A percentile compares a stretch with the other conserved stretches of the same genome.
phyloP scores from a whole-genome alignment of 176 grass and related monocot species.

The Bromus sterilis region DNA sequence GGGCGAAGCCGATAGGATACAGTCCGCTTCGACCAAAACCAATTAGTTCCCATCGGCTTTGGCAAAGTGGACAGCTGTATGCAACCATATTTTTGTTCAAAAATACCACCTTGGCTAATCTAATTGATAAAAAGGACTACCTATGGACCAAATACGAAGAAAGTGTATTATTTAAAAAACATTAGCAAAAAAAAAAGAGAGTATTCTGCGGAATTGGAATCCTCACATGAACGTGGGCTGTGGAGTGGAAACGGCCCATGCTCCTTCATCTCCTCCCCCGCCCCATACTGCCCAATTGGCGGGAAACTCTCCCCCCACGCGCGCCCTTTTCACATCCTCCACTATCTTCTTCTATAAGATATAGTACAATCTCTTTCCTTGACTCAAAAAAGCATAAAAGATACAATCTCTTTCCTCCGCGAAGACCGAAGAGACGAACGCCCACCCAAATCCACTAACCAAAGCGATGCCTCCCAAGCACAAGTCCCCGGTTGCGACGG shows the following conservation, averaged over 20 bases:
- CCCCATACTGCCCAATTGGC: neutral
- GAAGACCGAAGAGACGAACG: neutral
- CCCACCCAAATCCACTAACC: neutral
- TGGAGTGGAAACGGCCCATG: neutral
- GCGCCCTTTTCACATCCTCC: neutral
- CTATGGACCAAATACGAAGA: too few relatives aligned
- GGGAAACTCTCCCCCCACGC: neutral
- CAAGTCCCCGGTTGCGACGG: neutral
- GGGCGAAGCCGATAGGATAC: too few relatives aligned
- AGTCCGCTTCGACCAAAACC: too few relatives aligned
- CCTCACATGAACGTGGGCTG: neutral
- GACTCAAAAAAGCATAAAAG: neutral
- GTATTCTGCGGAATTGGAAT: too few relatives aligned
- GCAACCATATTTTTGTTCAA: too few relatives aligned
- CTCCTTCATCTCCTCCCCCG: neutral
- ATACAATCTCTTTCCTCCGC: neutral
- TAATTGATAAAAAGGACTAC: too few relatives aligned
- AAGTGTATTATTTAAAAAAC: too few relatives aligned
- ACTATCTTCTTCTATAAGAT: neutral
- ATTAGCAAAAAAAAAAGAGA: too few relatives aligned
- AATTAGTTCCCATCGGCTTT: too few relatives aligned
- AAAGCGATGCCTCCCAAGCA: constrained; percentile 1
- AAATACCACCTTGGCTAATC: too few relatives aligned
- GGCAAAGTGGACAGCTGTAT: too few relatives aligned
- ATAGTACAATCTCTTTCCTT: neutral